A percentile compares a stretch with the other conserved stretches of the same genome.
These are phyloP conservation scores for Ophiostoma tasmaniense DNA, from an alignment of 2,329 filamentous ascomycete genomes.

Conservation along the genomic window DNA sequence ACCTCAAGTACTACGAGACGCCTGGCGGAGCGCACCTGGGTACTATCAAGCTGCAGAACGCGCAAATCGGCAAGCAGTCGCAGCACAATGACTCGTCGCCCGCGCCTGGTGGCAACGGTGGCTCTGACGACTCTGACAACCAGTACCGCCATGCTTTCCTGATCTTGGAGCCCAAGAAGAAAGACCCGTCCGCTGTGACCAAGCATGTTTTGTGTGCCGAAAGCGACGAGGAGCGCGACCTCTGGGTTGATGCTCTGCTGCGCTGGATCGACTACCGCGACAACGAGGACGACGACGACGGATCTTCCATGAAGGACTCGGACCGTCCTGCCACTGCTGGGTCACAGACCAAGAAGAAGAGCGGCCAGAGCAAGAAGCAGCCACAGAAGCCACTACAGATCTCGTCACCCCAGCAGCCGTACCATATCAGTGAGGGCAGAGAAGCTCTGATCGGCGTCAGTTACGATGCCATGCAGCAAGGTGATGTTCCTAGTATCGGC, in stretches of 20 bases:
- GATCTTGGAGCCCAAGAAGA: conserved; percentile 90
- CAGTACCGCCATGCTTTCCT: conserved; percentile 96
- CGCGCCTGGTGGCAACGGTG: conserved; percentile 31
- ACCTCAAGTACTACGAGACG: conserved; percentile 81
- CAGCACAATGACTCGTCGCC: conserved; percentile 55
- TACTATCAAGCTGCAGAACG: conserved; percentile 82
- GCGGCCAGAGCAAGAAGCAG: conserved; percentile 37
- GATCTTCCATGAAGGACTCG: conserved; percentile 24
- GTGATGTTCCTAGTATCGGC: conserved; percentile 31
- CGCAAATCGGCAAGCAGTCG: conserved; percentile 91
- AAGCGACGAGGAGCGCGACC: conserved; percentile 83
- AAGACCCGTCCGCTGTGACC: conserved; percentile 79
- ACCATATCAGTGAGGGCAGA: conserved; percentile 22
- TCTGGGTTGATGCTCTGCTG: conserved; percentile 84
- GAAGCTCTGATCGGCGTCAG: conserved; percentile 49
- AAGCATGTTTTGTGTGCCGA: conserved; percentile 94
- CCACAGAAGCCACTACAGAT: conserved; percentile 26
- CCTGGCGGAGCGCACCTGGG: conserved; percentile 85
- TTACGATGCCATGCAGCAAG: conserved; percentile 48
- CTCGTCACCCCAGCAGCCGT: conserved; percentile 20
- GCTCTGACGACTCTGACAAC: conserved; percentile 72
- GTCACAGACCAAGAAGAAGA: conserved; percentile 35
- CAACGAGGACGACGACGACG: conserved; percentile 44
- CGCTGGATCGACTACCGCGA: conserved; percentile 77
- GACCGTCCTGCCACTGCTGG: conserved; percentile 34